phyloP scores from a whole-genome alignment of 441 rosid genomes.

The Mallotus japonicus region DNA sequence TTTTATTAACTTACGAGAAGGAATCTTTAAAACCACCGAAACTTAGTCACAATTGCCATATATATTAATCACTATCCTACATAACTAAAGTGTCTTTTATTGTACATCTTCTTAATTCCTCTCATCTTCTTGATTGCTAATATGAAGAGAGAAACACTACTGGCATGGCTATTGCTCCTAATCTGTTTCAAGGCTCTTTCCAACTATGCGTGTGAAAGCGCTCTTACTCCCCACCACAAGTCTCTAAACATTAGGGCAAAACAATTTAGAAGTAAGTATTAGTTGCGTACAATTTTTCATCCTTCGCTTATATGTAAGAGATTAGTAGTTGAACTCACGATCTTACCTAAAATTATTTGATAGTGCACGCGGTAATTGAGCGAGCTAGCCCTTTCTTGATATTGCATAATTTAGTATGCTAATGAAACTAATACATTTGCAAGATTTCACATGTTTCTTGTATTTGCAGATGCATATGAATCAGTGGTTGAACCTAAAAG shows the following conservation, averaged over 20 bases:
- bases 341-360: too few species aligned
- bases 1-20: background rate
- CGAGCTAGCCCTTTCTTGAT: too few species aligned
- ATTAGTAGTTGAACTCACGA: too few species aligned
- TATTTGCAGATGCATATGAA: conserved; percentile 21
- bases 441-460: background rate
- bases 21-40: background rate
- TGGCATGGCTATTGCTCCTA: conserved; percentile 21
- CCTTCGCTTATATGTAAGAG: background rate
- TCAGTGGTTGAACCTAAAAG: background rate
- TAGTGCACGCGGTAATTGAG: too few species aligned
- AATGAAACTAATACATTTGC: too few species aligned
- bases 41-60: too few species aligned
- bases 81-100: background rate
- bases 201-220: conserved; percentile 19
- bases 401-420: background rate
- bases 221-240: conserved; percentile 17
- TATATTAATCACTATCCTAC: background rate
- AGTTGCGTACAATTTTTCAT: too few species aligned
- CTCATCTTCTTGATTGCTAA: background rate
- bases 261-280: conserved; percentile 9
- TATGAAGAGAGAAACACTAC: conserved; percentile 23
- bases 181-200: conserved; percentile 21
- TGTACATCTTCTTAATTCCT: background rate
- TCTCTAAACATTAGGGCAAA: background rate